Evolutionary conservation across 768 basidiomycete genomes (phyloP).

Genomic region (Tubosaeta brunneosetosa): DNA sequence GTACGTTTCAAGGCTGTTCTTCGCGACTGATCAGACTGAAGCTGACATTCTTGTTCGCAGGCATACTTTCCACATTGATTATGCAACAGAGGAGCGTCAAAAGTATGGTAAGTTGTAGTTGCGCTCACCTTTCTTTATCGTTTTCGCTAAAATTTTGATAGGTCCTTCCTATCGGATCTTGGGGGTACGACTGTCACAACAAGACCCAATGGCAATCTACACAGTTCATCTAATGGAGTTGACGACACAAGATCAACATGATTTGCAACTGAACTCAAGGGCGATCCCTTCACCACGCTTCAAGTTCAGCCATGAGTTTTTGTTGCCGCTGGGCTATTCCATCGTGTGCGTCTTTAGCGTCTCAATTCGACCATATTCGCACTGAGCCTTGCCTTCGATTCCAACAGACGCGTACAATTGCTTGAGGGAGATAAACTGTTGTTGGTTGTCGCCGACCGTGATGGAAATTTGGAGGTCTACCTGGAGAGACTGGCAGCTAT

Average conservation of each 20-base stretch:
- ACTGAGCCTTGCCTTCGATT: neutral
- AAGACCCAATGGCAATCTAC: slow-evolving; percentile 15
- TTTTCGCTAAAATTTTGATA: neutral
- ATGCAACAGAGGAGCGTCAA: neutral
- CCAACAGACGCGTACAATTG: slow-evolving; percentile 35
- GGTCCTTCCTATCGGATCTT: neutral
- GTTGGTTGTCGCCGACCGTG: slow-evolving; percentile 36
- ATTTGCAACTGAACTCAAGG: slow-evolving; percentile 21
- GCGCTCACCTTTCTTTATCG: neutral
- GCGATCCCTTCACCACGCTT: slow-evolving; percentile 24
- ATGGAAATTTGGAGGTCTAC: slow-evolving; percentile 36
- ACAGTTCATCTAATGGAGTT: slow-evolving; percentile 26
- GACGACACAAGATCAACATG: slow-evolving; percentile 25
- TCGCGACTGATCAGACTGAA: neutral
- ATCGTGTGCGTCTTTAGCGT: slow-evolving; percentile 10
- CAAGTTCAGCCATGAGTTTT: slow-evolving; percentile 10
- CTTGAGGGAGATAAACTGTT: slow-evolving; percentile 38
- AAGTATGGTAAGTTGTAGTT: no score
- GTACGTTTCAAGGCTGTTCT: slow-evolving; percentile 3
- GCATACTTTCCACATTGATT: slow-evolving; percentile 6
- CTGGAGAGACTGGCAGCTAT: slow-evolving; percentile 33
- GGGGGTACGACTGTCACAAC: slow-evolving; percentile 6
- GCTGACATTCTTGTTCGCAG: neutral
- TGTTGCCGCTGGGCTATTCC: slow-evolving; percentile 16
- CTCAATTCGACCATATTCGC: neutral